Base-by-base conservation (phyloP, 164 flowering plant species). In the Kalanchoe fedtschenkoi region DNA sequence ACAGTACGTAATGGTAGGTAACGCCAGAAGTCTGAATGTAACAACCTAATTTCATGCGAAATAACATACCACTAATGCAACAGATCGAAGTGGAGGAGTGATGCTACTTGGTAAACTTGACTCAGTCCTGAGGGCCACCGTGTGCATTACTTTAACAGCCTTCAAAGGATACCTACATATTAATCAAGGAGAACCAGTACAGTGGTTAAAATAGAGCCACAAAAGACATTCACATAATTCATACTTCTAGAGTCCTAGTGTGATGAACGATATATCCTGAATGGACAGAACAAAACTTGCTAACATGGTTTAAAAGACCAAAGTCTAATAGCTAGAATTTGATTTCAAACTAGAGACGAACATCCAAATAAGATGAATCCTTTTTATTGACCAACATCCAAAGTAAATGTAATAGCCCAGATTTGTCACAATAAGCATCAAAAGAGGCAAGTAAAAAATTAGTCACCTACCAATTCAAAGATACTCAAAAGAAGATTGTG, bases 111-210 rank as follows among this genome's bases (percentile, higher is more conserved):
- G 78, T 60, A 86, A 51, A 70, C 85, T 80, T 59, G 89, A 74
- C 70, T 93, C 98, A 21, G 85, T 93, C 66, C 89, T 80, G 73
- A 81, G 70, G 6, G 98, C 97, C 69, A 93, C 98, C 19, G 81
- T 76, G 71, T 93, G 98, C 98, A 93, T 93, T 47, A 93, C 97
- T 69, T 80, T 86, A 46, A 88, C 98, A 66, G 97, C 97, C 72
- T 93, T 93, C 77, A 93, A 56, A 15, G 98, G 98, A 70, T 73
- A 88, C 83, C 97, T 91, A 15, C 41, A 65, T 11, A 13, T 22
- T 37, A 33, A 46, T 11, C 16, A 38, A 30, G 32, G 35, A 29
- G 43, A 21, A 68, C n/a, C 7, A 30, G 46, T 47, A 16, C 32
- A 6, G 5, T 10, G 57, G 32, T 19, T 15, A 14, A 32, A 15